Evolutionary conservation across 2,329 filamentous ascomycete species (phyloP).

Genomic region (Didymella lethalis): DNA sequence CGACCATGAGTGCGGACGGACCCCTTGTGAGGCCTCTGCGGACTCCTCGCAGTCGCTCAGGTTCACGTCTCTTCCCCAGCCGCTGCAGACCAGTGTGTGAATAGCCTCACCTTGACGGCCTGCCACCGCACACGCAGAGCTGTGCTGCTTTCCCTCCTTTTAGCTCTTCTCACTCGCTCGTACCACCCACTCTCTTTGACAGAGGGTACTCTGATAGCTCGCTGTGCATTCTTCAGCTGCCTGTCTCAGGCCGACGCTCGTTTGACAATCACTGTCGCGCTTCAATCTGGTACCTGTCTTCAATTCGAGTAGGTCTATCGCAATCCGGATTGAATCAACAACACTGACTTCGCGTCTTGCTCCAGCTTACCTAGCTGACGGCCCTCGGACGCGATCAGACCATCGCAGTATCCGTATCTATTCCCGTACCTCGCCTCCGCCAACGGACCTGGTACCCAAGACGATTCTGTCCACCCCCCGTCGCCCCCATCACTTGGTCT

Average conservation of each 20-base stretch:
- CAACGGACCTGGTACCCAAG: conserved; percentile 2
- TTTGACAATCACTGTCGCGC: conserved; percentile 26
- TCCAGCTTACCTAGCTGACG: conserved; percentile 23
- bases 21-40: conserved; percentile 33
- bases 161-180: conserved; percentile 25
- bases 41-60: conserved; percentile 35
- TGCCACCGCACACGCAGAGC: conserved; percentile 44
- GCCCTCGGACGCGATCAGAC: conserved; percentile 17
- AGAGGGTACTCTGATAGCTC: conserved; percentile 41
- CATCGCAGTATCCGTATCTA: conserved; percentile 13
- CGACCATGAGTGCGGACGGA: conserved; percentile 30
- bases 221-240: conserved; percentile 26
- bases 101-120: conserved; percentile 40
- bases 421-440: conserved; percentile 10
- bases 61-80: conserved; percentile 39
- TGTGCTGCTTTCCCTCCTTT: conserved; percentile 50
- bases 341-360: conserved; percentile 29
- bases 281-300: conserved; percentile 27
- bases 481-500: conserved; percentile 10
- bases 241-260: conserved; percentile 24
- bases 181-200: conserved; percentile 45
- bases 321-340: conserved; percentile 24
- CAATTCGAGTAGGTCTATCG: conserved; percentile 32
- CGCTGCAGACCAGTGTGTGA: conserved; percentile 39
- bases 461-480: conserved; percentile 7